These are phyloP conservation scores for Saitozyma podzolica DNA, from an alignment of 768 basidiomycete genomes.

Conservation along the genomic window DNA sequence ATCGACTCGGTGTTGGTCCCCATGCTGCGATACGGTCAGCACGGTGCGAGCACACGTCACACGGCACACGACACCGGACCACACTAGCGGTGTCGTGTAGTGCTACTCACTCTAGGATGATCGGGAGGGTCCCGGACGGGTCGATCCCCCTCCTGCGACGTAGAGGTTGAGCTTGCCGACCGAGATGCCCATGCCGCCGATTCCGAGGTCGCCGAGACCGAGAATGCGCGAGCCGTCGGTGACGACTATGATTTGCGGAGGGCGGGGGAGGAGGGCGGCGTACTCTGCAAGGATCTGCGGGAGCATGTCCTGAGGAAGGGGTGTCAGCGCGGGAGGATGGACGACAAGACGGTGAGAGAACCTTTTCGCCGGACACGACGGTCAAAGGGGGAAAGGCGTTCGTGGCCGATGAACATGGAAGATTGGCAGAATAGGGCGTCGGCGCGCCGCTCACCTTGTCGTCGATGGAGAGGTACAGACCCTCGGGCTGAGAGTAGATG, in stretches of 20 bases:
- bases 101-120: conserved; percentile 47
- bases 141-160: conserved; percentile 76
- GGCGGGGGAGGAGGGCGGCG: conserved; percentile 22
- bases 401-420: not conserved
- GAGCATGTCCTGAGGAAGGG: conserved; percentile 27
- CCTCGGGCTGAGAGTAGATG: conserved; percentile 61
- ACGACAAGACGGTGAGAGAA: no score
- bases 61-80: not conserved
- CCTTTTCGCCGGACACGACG: no score
- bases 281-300: conserved; percentile 34
- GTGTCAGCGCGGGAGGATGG: not conserved
- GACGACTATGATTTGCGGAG: conserved; percentile 80
- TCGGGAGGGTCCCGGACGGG: conserved; percentile 42
- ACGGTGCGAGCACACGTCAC: not conserved
- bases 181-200: conserved; percentile 60
- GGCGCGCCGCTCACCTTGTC: conserved; percentile 70
- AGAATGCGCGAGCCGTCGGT: conserved; percentile 93
- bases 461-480: conserved; percentile 65
- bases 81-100: no score
- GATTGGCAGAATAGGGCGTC: conserved; percentile 8
- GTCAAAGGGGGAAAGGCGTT: no score
- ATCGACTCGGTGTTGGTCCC: conserved; percentile 81
- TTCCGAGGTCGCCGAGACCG: conserved; percentile 64
- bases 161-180: conserved; percentile 92
- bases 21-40: conserved; percentile 58